Evolutionary conservation across 352 stramenopile genomes (phyloP).

Genomic region (Pythium pyrilobum): DNA sequence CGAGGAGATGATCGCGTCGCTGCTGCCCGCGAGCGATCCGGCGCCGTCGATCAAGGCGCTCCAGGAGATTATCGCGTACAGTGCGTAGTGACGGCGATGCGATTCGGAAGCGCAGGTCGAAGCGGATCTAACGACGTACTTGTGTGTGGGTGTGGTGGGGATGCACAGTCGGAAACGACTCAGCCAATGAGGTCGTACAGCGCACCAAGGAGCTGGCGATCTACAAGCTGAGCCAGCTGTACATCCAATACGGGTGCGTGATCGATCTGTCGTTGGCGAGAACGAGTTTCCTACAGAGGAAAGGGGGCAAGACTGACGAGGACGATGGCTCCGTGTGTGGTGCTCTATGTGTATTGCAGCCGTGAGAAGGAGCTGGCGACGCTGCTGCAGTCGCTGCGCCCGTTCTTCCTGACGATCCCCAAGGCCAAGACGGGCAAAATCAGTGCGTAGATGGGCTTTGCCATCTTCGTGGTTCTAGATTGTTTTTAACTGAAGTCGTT

Average conservation of each 20-base stretch:
- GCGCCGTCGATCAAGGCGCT: conserved; percentile 51
- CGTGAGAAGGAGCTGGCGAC: conserved; percentile 84
- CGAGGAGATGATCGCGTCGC: conserved; percentile 40
- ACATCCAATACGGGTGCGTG: conserved; percentile 79
- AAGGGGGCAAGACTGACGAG: too few relatives aligned
- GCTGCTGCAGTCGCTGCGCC: conserved; percentile 82
- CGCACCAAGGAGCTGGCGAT: conserved; percentile 95
- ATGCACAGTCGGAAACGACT: conserved; percentile 47
- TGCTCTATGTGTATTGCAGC: background rate
- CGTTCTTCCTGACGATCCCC: conserved; percentile 94
- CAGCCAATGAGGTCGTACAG: conserved; percentile 67
- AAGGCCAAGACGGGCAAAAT: conserved; percentile 99
- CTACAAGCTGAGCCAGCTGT: conserved; percentile 92
- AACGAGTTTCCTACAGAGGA: background rate
- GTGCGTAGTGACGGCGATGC: conserved; percentile 23
- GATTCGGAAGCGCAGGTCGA: too few relatives aligned
- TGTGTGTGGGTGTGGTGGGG: background rate
- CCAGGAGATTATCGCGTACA: conserved; percentile 71
- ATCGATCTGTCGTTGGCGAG: background rate
- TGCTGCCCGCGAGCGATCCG: conserved; percentile 32
- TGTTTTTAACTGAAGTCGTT: background rate
- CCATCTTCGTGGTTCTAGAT: background rate
- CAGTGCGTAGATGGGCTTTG: conserved; percentile 31
- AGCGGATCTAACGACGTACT: background rate
- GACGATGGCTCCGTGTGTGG: background rate